Conservation (phyloP, 2,329 filamentous ascomycete genomes). For the Cladophialophora psammophila region DNA sequence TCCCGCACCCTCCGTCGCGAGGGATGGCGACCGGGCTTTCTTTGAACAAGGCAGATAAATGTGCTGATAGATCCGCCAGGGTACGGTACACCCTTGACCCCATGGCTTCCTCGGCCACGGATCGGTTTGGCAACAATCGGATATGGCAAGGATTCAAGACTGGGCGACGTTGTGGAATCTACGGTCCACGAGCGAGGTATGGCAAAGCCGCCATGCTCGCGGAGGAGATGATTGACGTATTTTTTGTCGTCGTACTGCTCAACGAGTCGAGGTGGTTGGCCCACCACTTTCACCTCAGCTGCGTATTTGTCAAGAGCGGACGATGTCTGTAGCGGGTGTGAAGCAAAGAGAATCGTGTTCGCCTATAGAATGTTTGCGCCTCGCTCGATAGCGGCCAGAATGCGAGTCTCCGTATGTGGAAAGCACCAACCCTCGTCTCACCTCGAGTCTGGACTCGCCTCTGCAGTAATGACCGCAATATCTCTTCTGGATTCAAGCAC, state of each 20-base stretch:
- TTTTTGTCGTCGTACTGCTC: slow-evolving; percentile 62
- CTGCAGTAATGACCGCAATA: slow-evolving; percentile 47
- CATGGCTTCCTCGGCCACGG: slow-evolving; percentile 58
- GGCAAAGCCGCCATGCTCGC: slow-evolving; percentile 48
- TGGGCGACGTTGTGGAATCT: slow-evolving; percentile 24
- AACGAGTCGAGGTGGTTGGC: slow-evolving; percentile 57
- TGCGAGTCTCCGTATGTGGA: slow-evolving; percentile 54
- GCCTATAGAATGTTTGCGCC: slow-evolving; percentile 59
- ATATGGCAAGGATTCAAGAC: slow-evolving; percentile 41
- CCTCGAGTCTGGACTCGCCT: slow-evolving; percentile 42
- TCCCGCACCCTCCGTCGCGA: no score
- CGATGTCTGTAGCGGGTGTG: slow-evolving; percentile 58
- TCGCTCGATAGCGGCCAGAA: slow-evolving; percentile 49
- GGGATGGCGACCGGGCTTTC: slow-evolving; percentile 50
- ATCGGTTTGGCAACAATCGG: slow-evolving; percentile 60
- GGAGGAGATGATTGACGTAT: slow-evolving; percentile 55
- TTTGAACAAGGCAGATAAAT: slow-evolving; percentile 47
- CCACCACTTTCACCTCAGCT: slow-evolving; percentile 50
- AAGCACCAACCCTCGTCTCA: slow-evolving; percentile 52
- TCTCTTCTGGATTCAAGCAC: slow-evolving; percentile 45
- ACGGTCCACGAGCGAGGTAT: slow-evolving; percentile 51
- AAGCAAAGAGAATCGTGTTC: slow-evolving; percentile 59
- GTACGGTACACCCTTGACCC: slow-evolving; percentile 56
- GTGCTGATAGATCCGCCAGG: slow-evolving; percentile 44
- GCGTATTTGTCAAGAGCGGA: slow-evolving; percentile 43